phyloP scores from a whole-genome alignment of 495 filamentous ascomycete species.

The Hyaloscypha hepaticicola region DNA sequence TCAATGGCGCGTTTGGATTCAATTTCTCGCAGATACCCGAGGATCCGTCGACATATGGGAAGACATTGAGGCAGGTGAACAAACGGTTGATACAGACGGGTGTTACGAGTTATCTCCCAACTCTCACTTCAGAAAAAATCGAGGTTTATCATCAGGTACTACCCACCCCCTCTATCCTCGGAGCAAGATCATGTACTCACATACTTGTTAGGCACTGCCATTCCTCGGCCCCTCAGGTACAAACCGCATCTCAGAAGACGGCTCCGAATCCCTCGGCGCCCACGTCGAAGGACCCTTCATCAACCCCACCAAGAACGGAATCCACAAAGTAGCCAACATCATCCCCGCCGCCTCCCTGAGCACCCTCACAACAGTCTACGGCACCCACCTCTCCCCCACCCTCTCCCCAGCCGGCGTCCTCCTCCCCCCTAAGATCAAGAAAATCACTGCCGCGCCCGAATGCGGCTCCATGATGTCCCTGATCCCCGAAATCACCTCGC shows the following conservation, averaged over 20 bases:
- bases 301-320: slow-evolving; percentile 65
- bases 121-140: slow-evolving; percentile 63
- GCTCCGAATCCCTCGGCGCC: slow-evolving; percentile 78
- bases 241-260: slow-evolving; percentile 52
- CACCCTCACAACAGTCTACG: slow-evolving; percentile 69
- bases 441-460: slow-evolving; percentile 83
- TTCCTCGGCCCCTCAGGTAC: slow-evolving; percentile 67
- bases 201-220: slow-evolving; percentile 56
- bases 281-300: slow-evolving; percentile 87
- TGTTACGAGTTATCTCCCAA: slow-evolving; percentile 82
- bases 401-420: slow-evolving; percentile 25
- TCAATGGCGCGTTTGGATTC: slow-evolving; percentile 84
- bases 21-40: slow-evolving; percentile 74
- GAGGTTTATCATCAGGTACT: slow-evolving; percentile 67
- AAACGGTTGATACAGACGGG: slow-evolving; percentile 67
- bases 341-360: slow-evolving; percentile 49
- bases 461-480: slow-evolving; percentile 58
- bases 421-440: slow-evolving; percentile 48
- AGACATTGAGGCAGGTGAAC: slow-evolving; percentile 65
- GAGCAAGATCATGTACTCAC: background rate
- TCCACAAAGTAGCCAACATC: slow-evolving; percentile 68
- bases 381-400: slow-evolving; percentile 54
- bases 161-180: background rate
- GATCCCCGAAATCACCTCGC: slow-evolving; percentile 57
- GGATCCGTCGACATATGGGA: slow-evolving; percentile 62